Percentiles rank a stretch among this genome's conserved stretches.
Conservation (phyloP, 495 filamentous ascomycete species). For the Hypoxylon fuscum region DNA sequence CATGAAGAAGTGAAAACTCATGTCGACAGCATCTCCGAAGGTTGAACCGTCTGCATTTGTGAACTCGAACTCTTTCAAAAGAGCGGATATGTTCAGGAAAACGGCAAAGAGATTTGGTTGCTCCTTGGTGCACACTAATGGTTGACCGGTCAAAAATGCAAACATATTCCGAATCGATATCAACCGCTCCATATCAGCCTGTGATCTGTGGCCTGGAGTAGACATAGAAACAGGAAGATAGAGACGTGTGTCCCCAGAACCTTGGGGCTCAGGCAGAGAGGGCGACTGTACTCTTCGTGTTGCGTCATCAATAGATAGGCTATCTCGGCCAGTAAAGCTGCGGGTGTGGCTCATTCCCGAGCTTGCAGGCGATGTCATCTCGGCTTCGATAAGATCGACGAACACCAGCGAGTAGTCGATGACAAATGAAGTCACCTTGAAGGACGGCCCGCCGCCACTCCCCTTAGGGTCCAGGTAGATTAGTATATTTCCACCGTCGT, state of each 20-base stretch:
- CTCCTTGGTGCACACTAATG: slow-evolving; percentile 77
- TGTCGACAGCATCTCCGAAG: slow-evolving; percentile 78
- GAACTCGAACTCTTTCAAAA: slow-evolving; percentile 79
- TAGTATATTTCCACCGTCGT: slow-evolving; percentile 80
- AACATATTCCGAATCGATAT: slow-evolving; percentile 89
- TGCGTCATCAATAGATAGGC: slow-evolving; percentile 49
- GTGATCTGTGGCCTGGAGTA: slow-evolving; percentile 53
- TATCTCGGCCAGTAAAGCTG: slow-evolving; percentile 53
- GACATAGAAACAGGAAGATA: slow-evolving; percentile 66
- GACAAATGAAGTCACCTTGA: slow-evolving; percentile 76
- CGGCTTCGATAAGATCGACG: slow-evolving; percentile 72
- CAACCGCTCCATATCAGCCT: slow-evolving; percentile 71
- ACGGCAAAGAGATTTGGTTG: slow-evolving; percentile 76
- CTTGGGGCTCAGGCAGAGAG: slow-evolving; percentile 47
- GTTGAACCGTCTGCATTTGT: slow-evolving; percentile 82
- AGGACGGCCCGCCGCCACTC: slow-evolving; percentile 74
- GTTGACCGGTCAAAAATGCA: slow-evolving; percentile 82
- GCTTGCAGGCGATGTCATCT: slow-evolving; percentile 54
- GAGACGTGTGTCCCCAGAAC: slow-evolving; percentile 67
- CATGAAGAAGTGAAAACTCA: slow-evolving; percentile 78
- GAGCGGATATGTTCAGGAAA: slow-evolving; percentile 72
- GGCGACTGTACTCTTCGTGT: slow-evolving; percentile 55
- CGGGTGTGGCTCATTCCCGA: slow-evolving; percentile 52
- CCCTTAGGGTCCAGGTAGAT: slow-evolving; percentile 82
- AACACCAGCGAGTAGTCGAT: slow-evolving; percentile 77